A percentile compares a stretch with the other conserved stretches of the same genome.
Evolutionary conservation across 2,329 filamentous ascomycete genomes (phyloP).

Genomic region (Cyphellophora attinorum): DNA sequence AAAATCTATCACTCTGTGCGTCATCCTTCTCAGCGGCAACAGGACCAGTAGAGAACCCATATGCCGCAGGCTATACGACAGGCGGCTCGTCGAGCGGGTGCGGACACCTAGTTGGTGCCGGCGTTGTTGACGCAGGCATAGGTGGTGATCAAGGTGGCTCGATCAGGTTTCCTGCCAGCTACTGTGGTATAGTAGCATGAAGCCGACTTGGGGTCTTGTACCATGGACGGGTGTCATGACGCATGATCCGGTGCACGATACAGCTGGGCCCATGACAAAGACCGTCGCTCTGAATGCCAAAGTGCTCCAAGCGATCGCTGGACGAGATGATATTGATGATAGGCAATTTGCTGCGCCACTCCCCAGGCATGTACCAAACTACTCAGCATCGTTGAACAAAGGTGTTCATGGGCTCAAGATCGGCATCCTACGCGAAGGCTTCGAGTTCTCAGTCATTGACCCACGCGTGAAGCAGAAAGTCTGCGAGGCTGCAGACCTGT

Average conservation of each 20-base stretch:
- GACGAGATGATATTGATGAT: slow-evolving; percentile 37
- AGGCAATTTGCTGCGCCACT: slow-evolving; percentile 22
- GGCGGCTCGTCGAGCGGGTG: too few species aligned
- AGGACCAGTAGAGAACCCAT: too few species aligned
- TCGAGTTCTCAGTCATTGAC: slow-evolving; percentile 30
- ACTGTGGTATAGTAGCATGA: too few species aligned
- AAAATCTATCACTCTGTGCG: slow-evolving; percentile 36
- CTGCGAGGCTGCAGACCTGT: slow-evolving; percentile 29
- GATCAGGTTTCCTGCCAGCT: too few species aligned
- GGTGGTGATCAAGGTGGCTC: too few species aligned
- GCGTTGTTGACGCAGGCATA: too few species aligned
- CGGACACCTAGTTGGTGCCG: too few species aligned
- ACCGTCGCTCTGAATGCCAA: slow-evolving; percentile 28
- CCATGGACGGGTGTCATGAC: too few species aligned
- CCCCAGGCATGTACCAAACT: slow-evolving; percentile 1
- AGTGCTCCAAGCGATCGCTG: slow-evolving; percentile 34
- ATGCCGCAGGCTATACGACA: too few species aligned
- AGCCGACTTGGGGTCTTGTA: too few species aligned
- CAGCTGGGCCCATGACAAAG: too few species aligned
- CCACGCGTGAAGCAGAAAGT: slow-evolving; percentile 34
- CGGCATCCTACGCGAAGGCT: slow-evolving; percentile 37
- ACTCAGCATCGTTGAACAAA: slow-evolving; percentile 7
- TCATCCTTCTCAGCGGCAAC: slow-evolving; percentile 33
- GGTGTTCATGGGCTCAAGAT: slow-evolving; percentile 27
- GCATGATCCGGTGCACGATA: too few species aligned